Percentiles rank a stretch among this genome's conserved stretches.
phyloP scores from a whole-genome alignment of 345 rosid genomes.

The Populus deltoides region DNA sequence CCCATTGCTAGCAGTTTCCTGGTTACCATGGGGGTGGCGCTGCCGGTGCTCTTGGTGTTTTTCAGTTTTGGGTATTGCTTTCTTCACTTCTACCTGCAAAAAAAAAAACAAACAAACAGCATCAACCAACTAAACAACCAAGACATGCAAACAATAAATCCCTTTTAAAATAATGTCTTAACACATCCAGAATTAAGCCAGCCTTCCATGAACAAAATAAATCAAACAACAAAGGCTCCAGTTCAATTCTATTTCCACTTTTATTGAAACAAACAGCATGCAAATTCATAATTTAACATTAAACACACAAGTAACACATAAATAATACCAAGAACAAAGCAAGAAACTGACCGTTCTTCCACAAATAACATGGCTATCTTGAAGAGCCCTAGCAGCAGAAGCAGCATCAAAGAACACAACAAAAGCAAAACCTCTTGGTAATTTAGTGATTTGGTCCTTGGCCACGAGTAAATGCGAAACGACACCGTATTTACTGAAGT shows the following conservation, averaged over 20 bases:
- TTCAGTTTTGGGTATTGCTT: conserved; percentile 32
- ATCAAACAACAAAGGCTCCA: not conserved
- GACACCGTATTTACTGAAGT: conserved; percentile 66
- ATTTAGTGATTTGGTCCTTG: conserved; percentile 41
- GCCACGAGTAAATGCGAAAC: conserved; percentile 52
- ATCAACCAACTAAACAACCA: not conserved
- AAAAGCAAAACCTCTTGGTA: conserved; percentile 68
- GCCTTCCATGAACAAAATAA: not conserved
- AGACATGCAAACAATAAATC: not conserved
- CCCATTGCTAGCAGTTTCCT: conserved; percentile 17
- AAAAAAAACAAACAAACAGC: not conserved
- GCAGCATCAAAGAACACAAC: conserved; percentile 54
- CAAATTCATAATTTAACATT: not conserved
- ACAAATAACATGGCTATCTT: conserved; percentile 52
- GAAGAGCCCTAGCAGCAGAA: conserved; percentile 54
- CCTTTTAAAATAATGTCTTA: not conserved
- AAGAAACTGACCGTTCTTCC: conserved; percentile 64
- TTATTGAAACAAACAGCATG: not conserved
- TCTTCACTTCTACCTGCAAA: conserved; percentile 34
- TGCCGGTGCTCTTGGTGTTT: conserved; percentile 29
- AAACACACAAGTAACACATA: not conserved
- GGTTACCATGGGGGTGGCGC: conserved; percentile 3
- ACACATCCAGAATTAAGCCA: not conserved
- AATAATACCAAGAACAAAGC: not conserved
- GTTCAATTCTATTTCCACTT: not conserved